phyloP scores from a whole-genome alignment of 306 rosid genomes.

The Lithocarpus polystachyus region DNA sequence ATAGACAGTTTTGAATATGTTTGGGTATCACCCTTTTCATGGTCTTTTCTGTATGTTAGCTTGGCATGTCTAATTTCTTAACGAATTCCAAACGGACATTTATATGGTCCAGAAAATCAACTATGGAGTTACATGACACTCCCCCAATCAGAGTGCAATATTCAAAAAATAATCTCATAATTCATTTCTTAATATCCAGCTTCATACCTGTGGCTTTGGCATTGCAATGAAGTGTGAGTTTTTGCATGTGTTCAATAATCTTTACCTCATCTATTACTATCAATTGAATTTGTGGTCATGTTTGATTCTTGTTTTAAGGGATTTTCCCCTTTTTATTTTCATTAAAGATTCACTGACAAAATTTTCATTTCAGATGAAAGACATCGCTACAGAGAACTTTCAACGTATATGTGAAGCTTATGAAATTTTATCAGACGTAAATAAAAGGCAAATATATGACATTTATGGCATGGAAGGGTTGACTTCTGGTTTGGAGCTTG shows the following conservation, averaged over 20 bases:
- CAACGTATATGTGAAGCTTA: conserved; percentile 89
- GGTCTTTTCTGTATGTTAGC: background rate
- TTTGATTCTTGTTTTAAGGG: background rate
- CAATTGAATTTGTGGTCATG: background rate
- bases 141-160: too few species aligned
- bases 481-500: conserved; percentile 85
- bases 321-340: background rate
- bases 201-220: background rate
- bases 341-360: background rate
- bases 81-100: too few species aligned
- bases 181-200: too few species aligned
- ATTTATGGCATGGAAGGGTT: conserved; percentile 95
- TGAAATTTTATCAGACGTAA: conserved; percentile 81
- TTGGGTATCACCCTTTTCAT: background rate
- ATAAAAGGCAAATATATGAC: conserved; percentile 79
- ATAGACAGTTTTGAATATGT: background rate
- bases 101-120: too few species aligned
- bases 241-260: background rate
- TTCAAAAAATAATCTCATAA: too few species aligned
- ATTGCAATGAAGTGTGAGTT: background rate
- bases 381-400: conserved; percentile 82
- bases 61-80: too few species aligned
- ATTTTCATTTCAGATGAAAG: conserved; percentile 64
- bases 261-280: background rate
- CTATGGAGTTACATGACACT: too few species aligned